Evolutionary conservation across 2,329 filamentous ascomycete species (phyloP), one percentile per base, ranked within the genome.

Genomic region (Epichloe gansuensis): DNA sequence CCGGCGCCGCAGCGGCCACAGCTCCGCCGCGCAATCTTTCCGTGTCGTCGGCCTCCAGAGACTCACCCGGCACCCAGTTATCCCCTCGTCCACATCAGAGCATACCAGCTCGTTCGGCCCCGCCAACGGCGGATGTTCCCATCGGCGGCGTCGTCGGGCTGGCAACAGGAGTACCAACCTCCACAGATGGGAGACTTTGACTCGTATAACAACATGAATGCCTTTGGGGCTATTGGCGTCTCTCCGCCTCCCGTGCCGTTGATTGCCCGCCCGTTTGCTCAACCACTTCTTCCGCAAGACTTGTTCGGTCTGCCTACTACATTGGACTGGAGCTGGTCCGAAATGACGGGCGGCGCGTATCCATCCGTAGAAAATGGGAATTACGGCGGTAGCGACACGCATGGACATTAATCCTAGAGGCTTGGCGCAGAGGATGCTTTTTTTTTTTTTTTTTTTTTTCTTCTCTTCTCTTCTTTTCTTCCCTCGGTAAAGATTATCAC

Each of bases 281-380:
- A 94, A 59, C 91, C 91, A 0, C 85, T 95, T 62, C 81, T 97
- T 23, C 91, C 93, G 4, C 89, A 91, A 61, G 93, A 97, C 69
- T 70, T 97, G 28, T 98, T 93, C 82, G 86, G 91, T 66, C 84
- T 97, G 80, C 91, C 91, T 1, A 95, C 95, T 84, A 94, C 88
- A 3, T 77, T 97, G 23, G 91, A 97, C 65, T 96, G 91, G 90
- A 89, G 80, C 62, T 84, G 80, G 78, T 80, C 80, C 1, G 81
- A 83, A 65, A 82, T 84, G 74, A 82, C 78, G 35, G 80, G 80
- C n/a, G 81, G 80, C 9, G 73, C 75, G 2, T 83, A 83, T 59
- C 80, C 81, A 11, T 76, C 76, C 28, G 81, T 83, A 42, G 81
- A 84, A 62, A 84, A 83, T 57, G 80, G 80, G 5, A 76, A 74